phyloP scores from a whole-genome alignment of 495 filamentous ascomycete species.

The Platismatia glauca region DNA sequence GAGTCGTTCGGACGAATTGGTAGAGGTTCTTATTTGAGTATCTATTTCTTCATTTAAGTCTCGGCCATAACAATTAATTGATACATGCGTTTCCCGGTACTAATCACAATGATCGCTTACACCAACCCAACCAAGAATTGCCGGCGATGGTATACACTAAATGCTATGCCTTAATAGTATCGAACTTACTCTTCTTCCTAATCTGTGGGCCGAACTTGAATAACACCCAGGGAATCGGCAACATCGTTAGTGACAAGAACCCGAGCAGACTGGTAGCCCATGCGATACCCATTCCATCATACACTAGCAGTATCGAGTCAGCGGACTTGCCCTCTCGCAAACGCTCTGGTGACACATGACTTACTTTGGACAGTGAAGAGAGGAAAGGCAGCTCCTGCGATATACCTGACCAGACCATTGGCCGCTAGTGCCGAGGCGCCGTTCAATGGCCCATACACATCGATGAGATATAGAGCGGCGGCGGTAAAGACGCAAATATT shows the following conservation, averaged over 20 bases:
- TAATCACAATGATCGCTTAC: conserved; percentile 4
- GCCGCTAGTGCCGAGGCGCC: conserved; percentile 54
- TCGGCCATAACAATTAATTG: no score
- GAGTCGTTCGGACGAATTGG: no score
- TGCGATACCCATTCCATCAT: conserved; percentile 42
- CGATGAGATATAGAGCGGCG: conserved; percentile 43
- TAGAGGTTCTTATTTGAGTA: no score
- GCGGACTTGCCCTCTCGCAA: not conserved
- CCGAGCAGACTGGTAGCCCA: conserved; percentile 55
- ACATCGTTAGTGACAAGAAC: conserved; percentile 48
- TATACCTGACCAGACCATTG: conserved; percentile 56
- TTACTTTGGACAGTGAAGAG: conserved; percentile 52
- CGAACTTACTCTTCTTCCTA: conserved; percentile 25
- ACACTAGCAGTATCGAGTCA: conserved; percentile 37
- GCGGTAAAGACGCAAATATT: conserved; percentile 49
- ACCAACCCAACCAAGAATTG: not conserved
- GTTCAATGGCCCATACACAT: conserved; percentile 47
- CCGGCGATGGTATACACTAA: not conserved
- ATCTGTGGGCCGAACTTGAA: conserved; percentile 38
- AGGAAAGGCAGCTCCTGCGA: conserved; percentile 54
- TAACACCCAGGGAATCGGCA: conserved; percentile 51
- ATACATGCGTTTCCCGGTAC: no score
- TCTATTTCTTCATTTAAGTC: no score
- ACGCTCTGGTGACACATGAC: conserved; percentile 7
- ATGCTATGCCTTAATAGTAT: conserved; percentile 13